Evolutionary conservation across 257 asterid species (phyloP).

Genomic region (Solanum etuberosum): DNA sequence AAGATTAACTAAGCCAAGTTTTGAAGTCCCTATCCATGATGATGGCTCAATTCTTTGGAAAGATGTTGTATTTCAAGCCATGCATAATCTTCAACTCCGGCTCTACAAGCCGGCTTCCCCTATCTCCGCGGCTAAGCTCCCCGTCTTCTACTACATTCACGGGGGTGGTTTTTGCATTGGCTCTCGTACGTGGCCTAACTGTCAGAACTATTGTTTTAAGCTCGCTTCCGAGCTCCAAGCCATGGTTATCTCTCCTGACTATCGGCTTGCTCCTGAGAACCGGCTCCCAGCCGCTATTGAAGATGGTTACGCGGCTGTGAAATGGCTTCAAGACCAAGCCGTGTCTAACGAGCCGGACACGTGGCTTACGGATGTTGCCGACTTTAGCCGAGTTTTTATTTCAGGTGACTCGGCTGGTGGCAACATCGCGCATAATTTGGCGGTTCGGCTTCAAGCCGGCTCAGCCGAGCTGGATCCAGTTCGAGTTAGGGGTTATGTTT

Average conservation of each 20-base stretch:
- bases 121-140: slow-evolving; percentile 27
- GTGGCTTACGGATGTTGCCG: slow-evolving; percentile 49
- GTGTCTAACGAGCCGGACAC: slow-evolving; percentile 27
- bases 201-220: slow-evolving; percentile 68
- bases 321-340: slow-evolving; percentile 60
- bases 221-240: slow-evolving; percentile 56
- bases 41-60: slow-evolving; percentile 65
- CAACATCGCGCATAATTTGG: slow-evolving; percentile 57
- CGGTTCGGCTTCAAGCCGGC: slow-evolving; percentile 37
- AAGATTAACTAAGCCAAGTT: slow-evolving; percentile 48
- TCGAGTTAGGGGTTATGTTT: slow-evolving; percentile 54
- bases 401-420: slow-evolving; percentile 84
- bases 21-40: slow-evolving; percentile 29
- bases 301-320: slow-evolving; percentile 45
- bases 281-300: slow-evolving; percentile 74
- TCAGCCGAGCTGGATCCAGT: slow-evolving; percentile 41
- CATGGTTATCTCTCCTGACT: slow-evolving; percentile 57
- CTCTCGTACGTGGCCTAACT: slow-evolving; percentile 63
- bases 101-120: slow-evolving; percentile 54
- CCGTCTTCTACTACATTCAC: slow-evolving; percentile 58
- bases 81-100: slow-evolving; percentile 47
- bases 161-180: slow-evolving; percentile 82
- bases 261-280: slow-evolving; percentile 58
- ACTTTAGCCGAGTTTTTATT: slow-evolving; percentile 40
- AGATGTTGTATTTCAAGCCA: slow-evolving; percentile 35